phyloP scores from a whole-genome alignment of 805 yeast genomes.

The Metschnikowia gelsemii region DNA sequence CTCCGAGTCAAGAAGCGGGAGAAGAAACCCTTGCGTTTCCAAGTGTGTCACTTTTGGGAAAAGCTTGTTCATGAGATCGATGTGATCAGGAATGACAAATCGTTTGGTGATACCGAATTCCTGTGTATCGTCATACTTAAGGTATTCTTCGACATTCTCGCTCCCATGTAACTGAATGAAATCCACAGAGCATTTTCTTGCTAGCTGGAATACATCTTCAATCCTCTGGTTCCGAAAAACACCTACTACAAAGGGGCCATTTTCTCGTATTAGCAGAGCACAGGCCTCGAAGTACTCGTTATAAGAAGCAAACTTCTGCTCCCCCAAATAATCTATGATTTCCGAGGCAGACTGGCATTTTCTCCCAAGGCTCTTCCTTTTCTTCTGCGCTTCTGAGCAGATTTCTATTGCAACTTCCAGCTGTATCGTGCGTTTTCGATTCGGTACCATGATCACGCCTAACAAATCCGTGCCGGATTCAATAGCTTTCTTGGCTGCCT shows the following conservation, averaged over 20 bases:
- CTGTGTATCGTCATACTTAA: slow-evolving; percentile 40
- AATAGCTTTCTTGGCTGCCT: slow-evolving; percentile 71
- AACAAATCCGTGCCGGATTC: slow-evolving; percentile 70
- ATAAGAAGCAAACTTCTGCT: slow-evolving; percentile 13
- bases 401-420: slow-evolving; percentile 30
- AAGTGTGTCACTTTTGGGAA: slow-evolving; percentile 11
- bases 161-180: slow-evolving; percentile 85
- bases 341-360: slow-evolving; percentile 24
- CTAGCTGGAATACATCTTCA: slow-evolving; percentile 52
- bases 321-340: slow-evolving; percentile 16
- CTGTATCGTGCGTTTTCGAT: slow-evolving; percentile 66
- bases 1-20: slow-evolving; percentile 80
- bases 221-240: slow-evolving; percentile 83
- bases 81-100: slow-evolving; percentile 58
- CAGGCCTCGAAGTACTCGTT: slow-evolving; percentile 35
- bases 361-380: slow-evolving; percentile 20
- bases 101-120: slow-evolving; percentile 69
- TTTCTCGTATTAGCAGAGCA: slow-evolving; percentile 26
- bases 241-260: slow-evolving; percentile 78
- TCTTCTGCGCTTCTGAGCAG: slow-evolving; percentile 27
- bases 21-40: slow-evolving; percentile 37
- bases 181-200: slow-evolving; percentile 55
- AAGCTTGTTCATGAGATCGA: slow-evolving; percentile 33
- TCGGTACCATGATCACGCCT: slow-evolving; percentile 88
- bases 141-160: slow-evolving; percentile 50